These are phyloP conservation scores for Geosmithia morbida DNA, from an alignment of 2,329 filamentous ascomycete species.

Conservation along the genomic window DNA sequence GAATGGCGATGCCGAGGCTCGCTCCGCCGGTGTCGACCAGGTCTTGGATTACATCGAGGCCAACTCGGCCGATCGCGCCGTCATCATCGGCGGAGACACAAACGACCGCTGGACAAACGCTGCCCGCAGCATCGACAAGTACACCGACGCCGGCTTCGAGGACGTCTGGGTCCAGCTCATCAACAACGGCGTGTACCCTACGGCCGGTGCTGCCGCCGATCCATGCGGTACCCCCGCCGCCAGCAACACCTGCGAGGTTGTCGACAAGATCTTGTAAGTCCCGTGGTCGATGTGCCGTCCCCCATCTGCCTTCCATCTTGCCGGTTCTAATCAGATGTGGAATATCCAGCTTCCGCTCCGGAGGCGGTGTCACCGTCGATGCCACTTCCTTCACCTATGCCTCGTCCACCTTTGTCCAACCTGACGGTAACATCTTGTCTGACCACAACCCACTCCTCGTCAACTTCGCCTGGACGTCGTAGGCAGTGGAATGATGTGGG, in stretches of 20 bases:
- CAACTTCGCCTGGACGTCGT: constrained; percentile 28
- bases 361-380: constrained; percentile 26
- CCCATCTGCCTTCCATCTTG: background rate
- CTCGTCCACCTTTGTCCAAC: constrained; percentile 38
- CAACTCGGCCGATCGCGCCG: constrained; percentile 43
- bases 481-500: background rate
- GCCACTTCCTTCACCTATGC: constrained; percentile 41
- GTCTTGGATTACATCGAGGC: constrained; percentile 40
- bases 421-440: constrained; percentile 39
- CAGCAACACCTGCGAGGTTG: constrained; percentile 43
- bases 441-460: constrained; percentile 53
- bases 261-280: constrained; percentile 46
- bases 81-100: constrained; percentile 50
- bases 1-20: constrained; percentile 34
- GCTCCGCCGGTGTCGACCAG: constrained; percentile 45
- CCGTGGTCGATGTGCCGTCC: background rate
- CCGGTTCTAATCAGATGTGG: background rate
- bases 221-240: constrained; percentile 44
- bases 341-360: constrained; percentile 33
- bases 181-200: constrained; percentile 28
- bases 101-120: constrained; percentile 46
- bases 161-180: constrained; percentile 47
- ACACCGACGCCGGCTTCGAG: constrained; percentile 33
- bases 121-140: constrained; percentile 30
- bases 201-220: constrained; percentile 15